A percentile compares a stretch with the other conserved stretches of the same genome.
phyloP scores from a whole-genome alignment of 1,284 basidiomycete genomes.

The Cutaneotrichosporon dermatis region DNA sequence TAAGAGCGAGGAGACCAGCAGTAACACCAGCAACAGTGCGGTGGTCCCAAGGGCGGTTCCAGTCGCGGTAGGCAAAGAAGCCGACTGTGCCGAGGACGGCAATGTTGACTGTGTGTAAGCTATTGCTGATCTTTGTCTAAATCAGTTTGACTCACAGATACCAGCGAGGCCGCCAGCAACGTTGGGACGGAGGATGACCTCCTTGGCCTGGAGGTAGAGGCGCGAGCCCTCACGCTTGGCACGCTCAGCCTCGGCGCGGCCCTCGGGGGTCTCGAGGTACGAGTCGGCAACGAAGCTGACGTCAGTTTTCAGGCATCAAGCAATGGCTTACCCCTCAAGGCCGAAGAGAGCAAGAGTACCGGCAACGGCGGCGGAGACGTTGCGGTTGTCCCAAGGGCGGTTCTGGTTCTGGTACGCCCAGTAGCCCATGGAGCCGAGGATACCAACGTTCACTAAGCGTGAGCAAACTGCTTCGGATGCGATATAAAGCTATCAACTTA shows the following conservation, averaged over 20 bases:
- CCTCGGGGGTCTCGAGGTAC: conserved; percentile 60
- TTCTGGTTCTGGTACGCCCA: conserved; percentile 63
- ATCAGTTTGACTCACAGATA: conserved; percentile 52
- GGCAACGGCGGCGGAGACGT: conserved; percentile 57
- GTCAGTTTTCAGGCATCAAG: not conserved
- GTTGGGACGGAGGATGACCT: conserved; percentile 63
- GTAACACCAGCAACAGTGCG: conserved; percentile 61
- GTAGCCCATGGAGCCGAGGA: conserved; percentile 61
- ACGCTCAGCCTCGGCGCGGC: conserved; percentile 57
- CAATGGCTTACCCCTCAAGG: conserved; percentile 53
- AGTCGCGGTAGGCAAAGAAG: conserved; percentile 65
- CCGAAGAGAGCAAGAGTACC: conserved; percentile 58
- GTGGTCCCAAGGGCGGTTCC: conserved; percentile 68
- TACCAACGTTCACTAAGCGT: conserved; percentile 63
- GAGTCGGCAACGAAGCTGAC: conserved; percentile 58
- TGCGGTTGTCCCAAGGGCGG: conserved; percentile 60
- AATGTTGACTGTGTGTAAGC: conserved; percentile 57
- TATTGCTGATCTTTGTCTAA: not conserved
- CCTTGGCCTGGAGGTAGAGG: conserved; percentile 58
- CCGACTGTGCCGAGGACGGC: conserved; percentile 64
- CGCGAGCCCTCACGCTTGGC: conserved; percentile 62
- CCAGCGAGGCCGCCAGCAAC: conserved; percentile 67
- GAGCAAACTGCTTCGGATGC: conserved; percentile 11
- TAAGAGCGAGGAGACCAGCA: conserved; percentile 62
- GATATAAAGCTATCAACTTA: conserved; percentile 37